Evolutionary conservation across 345 rosid genomes (phyloP).

Genomic region (Adansonia digitata): DNA sequence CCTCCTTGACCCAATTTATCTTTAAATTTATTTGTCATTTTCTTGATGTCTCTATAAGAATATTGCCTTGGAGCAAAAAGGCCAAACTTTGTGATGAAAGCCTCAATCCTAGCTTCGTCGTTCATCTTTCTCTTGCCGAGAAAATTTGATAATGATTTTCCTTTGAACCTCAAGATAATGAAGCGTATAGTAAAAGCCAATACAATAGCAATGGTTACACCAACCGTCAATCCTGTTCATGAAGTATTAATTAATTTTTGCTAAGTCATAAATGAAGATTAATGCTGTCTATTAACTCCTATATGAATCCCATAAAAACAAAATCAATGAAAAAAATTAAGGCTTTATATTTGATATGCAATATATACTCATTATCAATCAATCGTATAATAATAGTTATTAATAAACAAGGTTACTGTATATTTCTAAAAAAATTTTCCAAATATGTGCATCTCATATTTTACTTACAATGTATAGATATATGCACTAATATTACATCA

Average conservation of each 20-base stretch:
- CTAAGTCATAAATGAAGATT: background rate
- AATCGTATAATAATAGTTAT: too few relatives aligned
- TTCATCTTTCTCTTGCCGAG: background rate
- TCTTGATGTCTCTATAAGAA: conserved; percentile 15
- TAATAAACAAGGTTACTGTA: too few relatives aligned
- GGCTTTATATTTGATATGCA: too few relatives aligned
- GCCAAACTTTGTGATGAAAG: background rate
- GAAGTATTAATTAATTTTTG: too few relatives aligned
- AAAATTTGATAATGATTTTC: background rate
- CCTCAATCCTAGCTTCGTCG: background rate
- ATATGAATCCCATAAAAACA: too few relatives aligned
- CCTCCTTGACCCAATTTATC: conserved; percentile 30
- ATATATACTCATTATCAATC: too few relatives aligned
- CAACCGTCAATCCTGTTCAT: background rate
- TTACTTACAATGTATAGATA: too few relatives aligned
- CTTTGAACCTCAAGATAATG: background rate
- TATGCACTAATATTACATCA: too few relatives aligned
- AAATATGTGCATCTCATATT: too few relatives aligned
- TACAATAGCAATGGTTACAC: background rate
- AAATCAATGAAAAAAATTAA: background rate
- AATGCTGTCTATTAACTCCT: too few relatives aligned
- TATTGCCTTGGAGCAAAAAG: conserved; percentile 13
- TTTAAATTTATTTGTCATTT: conserved; percentile 22
- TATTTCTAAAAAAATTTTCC: too few relatives aligned
- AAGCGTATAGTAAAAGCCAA: background rate